phyloP scores from a whole-genome alignment of 345 rosid species.

The Arabis alpina region DNA sequence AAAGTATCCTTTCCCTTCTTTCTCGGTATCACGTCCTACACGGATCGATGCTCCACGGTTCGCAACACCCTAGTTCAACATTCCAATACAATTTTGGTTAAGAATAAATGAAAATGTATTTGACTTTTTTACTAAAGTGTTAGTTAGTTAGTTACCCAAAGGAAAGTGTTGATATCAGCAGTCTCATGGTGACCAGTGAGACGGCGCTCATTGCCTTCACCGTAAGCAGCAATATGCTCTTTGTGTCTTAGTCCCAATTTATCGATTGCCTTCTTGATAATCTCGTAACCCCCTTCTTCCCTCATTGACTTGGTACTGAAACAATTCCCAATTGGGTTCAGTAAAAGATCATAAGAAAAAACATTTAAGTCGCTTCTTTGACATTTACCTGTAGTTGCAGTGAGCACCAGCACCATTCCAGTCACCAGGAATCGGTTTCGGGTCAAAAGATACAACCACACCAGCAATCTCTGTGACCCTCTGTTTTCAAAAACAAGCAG shows the following conservation, averaged over 20 bases:
- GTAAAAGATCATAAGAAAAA: neutral
- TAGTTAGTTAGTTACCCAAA: constrained; percentile 54
- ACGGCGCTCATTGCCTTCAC: constrained; percentile 91
- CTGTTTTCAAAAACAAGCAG: constrained; percentile 45
- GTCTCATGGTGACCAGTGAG: constrained; percentile 88
- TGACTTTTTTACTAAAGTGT: neutral
- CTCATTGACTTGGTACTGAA: constrained; percentile 86
- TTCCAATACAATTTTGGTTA: neutral
- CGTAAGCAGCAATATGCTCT: constrained; percentile 91
- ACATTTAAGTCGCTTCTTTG: neutral
- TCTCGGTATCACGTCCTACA: constrained; percentile 79
- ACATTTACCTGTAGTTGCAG: constrained; percentile 75
- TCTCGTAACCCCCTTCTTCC: constrained; percentile 65
- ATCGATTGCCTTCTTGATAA: constrained; percentile 85
- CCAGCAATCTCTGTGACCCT: constrained; percentile 96
- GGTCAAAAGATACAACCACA: constrained; percentile 81
- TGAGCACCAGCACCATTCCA: constrained; percentile 99
- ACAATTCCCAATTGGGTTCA: constrained; percentile 5
- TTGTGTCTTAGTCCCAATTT: constrained; percentile 78
- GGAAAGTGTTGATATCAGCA: constrained; percentile 77
- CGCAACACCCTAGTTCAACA: constrained; percentile 68
- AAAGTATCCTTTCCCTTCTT: constrained; percentile 78
- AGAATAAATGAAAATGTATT: neutral
- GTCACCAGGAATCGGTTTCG: constrained; percentile 91
- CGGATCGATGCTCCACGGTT: constrained; percentile 87